Base-by-base conservation (phyloP, 2,329 filamentous ascomycete genomes). In the Penicillium polonicum region DNA sequence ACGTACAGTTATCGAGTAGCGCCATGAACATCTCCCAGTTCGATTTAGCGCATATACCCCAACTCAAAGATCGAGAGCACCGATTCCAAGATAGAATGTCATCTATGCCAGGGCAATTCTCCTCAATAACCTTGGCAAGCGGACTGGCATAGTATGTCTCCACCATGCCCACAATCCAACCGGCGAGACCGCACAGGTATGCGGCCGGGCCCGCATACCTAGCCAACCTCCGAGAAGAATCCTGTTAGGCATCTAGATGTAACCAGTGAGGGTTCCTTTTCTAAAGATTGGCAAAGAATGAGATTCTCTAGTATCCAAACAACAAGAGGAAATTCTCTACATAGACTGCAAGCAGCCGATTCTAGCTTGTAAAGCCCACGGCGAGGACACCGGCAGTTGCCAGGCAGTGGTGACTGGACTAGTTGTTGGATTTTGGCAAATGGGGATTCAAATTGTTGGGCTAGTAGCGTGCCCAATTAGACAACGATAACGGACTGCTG, bases 131-230 rank as follows among this genome's bases (percentile, higher is more conserved):
- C 41, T 65, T 69, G 1, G 76, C 80, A 49, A 83, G 61, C 2
- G 74, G 72, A 0, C 81, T 82, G 23, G 81, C 71, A 63, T 80
- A 84, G 79, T 80, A 85, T 0, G 81, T 84, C 71, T 85, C 79
- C 46, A 77, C 78, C 83, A 87, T 86, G 1, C 83, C 84, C 66
- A 86, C 73, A 23, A 83, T 74, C 73, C 82, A 84, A 21, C 77
- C 80, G 8, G 72, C 76, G 8, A 79, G 69, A 2, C 80, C 80
- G 1, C 76, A 67, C 0, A 75, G 66, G 60, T 83, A 83, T 0
- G 80, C 78, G 4, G 72, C 57, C 0, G 75, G 64, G 2, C 76
- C 80, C 2, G 70, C 80, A 38, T 77, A 66, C 7, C 80, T 81
- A 15, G 78, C 41, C 0, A 80, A 80, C 62, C 83, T 65, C 25